A percentile compares a stretch with the other conserved stretches of the same genome.
These are phyloP conservation scores for Clitoria ternatea DNA, from an alignment of 306 rosid genomes.

Conservation along the genomic window DNA sequence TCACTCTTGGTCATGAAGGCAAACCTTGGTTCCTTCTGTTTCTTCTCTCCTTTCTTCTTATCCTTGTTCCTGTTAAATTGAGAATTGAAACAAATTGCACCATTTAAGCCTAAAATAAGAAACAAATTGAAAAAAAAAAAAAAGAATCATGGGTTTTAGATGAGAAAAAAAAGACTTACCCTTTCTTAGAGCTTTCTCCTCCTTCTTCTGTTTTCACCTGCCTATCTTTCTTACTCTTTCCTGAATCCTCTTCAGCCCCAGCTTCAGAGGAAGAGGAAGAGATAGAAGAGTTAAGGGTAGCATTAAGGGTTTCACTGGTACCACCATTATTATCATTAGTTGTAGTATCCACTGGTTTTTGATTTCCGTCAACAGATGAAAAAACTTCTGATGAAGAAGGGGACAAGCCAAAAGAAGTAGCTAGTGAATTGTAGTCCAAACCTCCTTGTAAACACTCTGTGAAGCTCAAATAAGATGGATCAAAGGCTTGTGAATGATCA, in stretches of 20 bases:
- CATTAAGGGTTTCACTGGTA: constrained; percentile 35
- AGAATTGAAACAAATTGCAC: constrained; percentile 21
- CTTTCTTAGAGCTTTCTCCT: constrained; percentile 58
- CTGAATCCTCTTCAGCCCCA: constrained; percentile 66
- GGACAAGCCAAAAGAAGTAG: constrained; percentile 56
- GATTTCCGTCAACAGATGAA: constrained; percentile 42
- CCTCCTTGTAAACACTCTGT: constrained; percentile 55
- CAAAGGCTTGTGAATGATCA: constrained; percentile 39
- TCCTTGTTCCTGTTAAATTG: constrained; percentile 36
- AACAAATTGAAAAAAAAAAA: background rate
- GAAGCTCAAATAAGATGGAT: constrained; percentile 49
- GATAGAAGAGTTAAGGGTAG: constrained; percentile 52
- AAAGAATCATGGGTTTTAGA: background rate
- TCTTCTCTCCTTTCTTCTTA: constrained; percentile 80
- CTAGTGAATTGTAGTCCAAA: constrained; percentile 57
- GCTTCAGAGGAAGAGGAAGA: constrained; percentile 78
- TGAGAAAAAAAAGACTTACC: constrained; percentile 32
- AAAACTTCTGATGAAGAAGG: constrained; percentile 60
- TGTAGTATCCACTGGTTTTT: constrained; percentile 28
- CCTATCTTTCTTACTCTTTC: constrained; percentile 46
- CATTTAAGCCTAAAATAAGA: background rate
- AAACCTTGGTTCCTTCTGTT: constrained; percentile 67
- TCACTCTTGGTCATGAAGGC: constrained; percentile 91
- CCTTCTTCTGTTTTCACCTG: constrained; percentile 46
- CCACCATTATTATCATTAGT: background rate